Evolutionary conservation across 805 yeast genomes (phyloP).

Genomic region (Cephaloascus fragrans): DNA sequence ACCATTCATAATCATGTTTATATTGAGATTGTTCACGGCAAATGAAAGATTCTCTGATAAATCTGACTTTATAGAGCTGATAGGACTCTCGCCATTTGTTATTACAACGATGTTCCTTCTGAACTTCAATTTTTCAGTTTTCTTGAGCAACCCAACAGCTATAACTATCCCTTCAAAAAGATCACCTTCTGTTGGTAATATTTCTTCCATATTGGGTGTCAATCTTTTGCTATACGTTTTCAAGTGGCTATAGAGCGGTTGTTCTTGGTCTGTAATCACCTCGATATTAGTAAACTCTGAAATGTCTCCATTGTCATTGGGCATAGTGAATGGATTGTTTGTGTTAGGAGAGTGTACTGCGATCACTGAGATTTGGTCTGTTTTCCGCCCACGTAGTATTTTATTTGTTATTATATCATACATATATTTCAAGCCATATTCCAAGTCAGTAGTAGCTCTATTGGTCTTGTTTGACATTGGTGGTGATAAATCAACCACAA

Average conservation of each 20-base stretch:
- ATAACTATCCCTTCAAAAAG: conserved; percentile 20
- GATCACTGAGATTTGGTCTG: conserved; percentile 27
- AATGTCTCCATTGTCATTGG: background rate
- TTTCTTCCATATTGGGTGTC: conserved; percentile 3
- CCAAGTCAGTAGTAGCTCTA: conserved; percentile 31
- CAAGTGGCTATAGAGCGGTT: conserved; percentile 11
- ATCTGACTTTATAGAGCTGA: conserved; percentile 5
- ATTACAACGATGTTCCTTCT: conserved; percentile 25
- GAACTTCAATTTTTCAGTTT: conserved; percentile 19
- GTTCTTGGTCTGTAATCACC: conserved; percentile 4
- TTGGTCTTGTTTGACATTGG: conserved; percentile 29
- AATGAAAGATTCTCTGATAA: conserved; percentile 5
- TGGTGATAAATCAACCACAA: conserved; percentile 40
- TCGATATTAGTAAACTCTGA: background rate
- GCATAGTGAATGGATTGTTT: conserved; percentile 1
- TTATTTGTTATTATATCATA: conserved; percentile 22
- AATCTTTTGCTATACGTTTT: conserved; percentile 5
- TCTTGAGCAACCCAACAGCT: conserved; percentile 22
- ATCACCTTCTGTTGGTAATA: conserved; percentile 9
- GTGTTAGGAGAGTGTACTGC: conserved; percentile 12
- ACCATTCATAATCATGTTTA: conserved; percentile 11
- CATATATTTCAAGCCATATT: conserved; percentile 28
- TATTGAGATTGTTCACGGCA: conserved; percentile 8
- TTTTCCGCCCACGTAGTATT: conserved; percentile 20
- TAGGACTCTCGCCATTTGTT: conserved; percentile 12